Percentiles rank a stretch among this genome's conserved stretches.
phyloP scores from a whole-genome alignment of 2,329 filamentous ascomycete species.

The Immersiporthe knoxdaviesiana region DNA sequence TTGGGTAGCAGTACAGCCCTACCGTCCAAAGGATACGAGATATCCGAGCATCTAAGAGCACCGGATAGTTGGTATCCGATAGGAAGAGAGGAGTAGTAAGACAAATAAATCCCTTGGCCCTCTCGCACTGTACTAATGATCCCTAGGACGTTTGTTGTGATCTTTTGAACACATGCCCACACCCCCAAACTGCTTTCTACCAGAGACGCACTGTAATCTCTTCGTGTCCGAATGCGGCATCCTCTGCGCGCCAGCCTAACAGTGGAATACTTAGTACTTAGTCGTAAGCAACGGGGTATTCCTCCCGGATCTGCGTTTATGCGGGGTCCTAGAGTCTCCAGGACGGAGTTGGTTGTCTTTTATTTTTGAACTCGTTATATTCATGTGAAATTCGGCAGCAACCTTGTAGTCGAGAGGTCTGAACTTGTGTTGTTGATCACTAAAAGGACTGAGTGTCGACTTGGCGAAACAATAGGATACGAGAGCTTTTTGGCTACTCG shows the following conservation, averaged over 20 bases:
- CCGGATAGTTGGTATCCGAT: neutral
- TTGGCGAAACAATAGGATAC: too few relatives aligned
- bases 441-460: too few relatives aligned
- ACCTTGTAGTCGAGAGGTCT: too few relatives aligned
- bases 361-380: too few relatives aligned
- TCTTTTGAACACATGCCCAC: too few relatives aligned
- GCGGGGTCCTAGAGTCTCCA: neutral
- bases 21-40: neutral
- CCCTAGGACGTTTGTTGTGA: too few relatives aligned
- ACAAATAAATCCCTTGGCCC: neutral
- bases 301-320: slow-evolving; percentile 10
- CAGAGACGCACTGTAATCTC: neutral
- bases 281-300: neutral
- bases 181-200: too few relatives aligned
- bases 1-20: neutral
- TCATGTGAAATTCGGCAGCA: neutral
- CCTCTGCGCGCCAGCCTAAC: neutral
- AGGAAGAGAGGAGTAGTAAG: neutral
- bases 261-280: too few relatives aligned
- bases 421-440: too few relatives aligned
- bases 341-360: neutral
- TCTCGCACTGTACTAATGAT: too few relatives aligned
- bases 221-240: neutral
- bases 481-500: too few relatives aligned
- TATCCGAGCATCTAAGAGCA: neutral